Conservation (phyloP, 805 yeast genomes). For the Cyberlindnera mississippiensis region DNA sequence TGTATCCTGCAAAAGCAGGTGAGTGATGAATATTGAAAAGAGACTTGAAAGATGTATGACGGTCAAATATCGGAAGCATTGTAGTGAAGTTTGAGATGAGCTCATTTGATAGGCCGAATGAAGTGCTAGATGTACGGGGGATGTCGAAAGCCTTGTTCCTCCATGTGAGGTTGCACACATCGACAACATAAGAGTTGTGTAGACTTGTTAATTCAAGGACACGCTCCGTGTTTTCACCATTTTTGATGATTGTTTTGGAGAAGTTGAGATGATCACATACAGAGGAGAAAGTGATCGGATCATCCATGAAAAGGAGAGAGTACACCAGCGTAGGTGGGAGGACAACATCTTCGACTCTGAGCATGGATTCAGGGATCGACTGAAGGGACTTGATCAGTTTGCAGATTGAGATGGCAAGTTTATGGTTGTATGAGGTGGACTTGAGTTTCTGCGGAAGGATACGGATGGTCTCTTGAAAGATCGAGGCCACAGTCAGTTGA, state of each 20-base stretch:
- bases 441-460: slow-evolving; percentile 1
- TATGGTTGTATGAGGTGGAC: slow-evolving; percentile 6
- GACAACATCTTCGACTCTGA: slow-evolving; percentile 29
- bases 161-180: slow-evolving; percentile 53
- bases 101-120: slow-evolving; percentile 31
- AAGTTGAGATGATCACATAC: slow-evolving; percentile 43
- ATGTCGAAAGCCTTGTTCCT: slow-evolving; percentile 46
- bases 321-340: slow-evolving; percentile 39
- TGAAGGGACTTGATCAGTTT: slow-evolving; percentile 13
- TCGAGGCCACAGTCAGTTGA: not conserved
- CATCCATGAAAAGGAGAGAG: slow-evolving; percentile 36
- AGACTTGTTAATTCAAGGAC: slow-evolving; percentile 28
- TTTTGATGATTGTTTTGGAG: slow-evolving; percentile 23
- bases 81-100: slow-evolving; percentile 24
- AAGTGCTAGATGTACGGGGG: slow-evolving; percentile 28
- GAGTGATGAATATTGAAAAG: slow-evolving; percentile 41
- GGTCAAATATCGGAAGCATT: slow-evolving; percentile 25
- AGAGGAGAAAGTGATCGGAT: slow-evolving; percentile 43
- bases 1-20: slow-evolving; percentile 46
- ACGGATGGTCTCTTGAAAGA: slow-evolving; percentile 5
- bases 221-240: slow-evolving; percentile 14
- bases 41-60: slow-evolving; percentile 20
- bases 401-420: slow-evolving; percentile 8
- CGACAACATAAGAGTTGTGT: slow-evolving; percentile 52
- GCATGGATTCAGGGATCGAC: slow-evolving; percentile 19